Percentiles rank a stretch among this genome's conserved stretches.
phyloP scores from a whole-genome alignment of 2,329 filamentous ascomycete genomes.

The Diaporthe sp. region DNA sequence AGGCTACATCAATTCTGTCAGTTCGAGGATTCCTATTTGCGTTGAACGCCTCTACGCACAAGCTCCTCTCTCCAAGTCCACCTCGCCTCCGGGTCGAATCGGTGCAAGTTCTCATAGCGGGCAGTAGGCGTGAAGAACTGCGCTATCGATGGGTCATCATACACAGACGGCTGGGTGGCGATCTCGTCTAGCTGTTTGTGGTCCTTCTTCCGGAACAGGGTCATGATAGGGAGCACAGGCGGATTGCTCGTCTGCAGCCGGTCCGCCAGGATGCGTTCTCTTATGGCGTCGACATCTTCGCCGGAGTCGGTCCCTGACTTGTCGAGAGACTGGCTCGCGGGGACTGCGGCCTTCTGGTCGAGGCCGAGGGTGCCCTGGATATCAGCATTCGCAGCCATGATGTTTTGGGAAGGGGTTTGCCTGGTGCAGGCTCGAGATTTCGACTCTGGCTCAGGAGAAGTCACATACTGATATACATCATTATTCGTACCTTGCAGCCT shows the following conservation, averaged over 20 bases:
- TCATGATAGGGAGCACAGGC: constrained; percentile 21
- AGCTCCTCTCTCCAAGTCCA: constrained; percentile 51
- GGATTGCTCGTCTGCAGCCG: constrained; percentile 9
- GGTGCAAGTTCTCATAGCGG: constrained; percentile 48
- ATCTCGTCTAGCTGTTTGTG: constrained; percentile 22
- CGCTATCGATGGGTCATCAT: constrained; percentile 38
- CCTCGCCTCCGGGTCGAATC: constrained; percentile 48
- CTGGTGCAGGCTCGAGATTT: background rate
- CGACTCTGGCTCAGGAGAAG: background rate
- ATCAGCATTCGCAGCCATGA: background rate
- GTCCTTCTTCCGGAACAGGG: constrained; percentile 15
- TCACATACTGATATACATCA: background rate
- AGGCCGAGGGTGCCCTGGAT: background rate
- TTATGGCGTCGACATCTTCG: constrained; percentile 7
- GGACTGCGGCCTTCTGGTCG: background rate
- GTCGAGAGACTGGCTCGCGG: background rate
- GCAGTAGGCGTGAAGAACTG: constrained; percentile 37
- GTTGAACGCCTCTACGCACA: background rate
- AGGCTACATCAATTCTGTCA: background rate
- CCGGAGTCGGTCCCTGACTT: background rate
- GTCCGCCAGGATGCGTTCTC: constrained; percentile 10
- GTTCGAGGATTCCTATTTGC: fast-evolving
- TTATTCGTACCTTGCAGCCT: background rate
- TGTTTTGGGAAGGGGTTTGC: background rate
- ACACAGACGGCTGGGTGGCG: constrained; percentile 35